phyloP scores from a whole-genome alignment of 1,284 basidiomycete species.

The Leccinum fallax region DNA sequence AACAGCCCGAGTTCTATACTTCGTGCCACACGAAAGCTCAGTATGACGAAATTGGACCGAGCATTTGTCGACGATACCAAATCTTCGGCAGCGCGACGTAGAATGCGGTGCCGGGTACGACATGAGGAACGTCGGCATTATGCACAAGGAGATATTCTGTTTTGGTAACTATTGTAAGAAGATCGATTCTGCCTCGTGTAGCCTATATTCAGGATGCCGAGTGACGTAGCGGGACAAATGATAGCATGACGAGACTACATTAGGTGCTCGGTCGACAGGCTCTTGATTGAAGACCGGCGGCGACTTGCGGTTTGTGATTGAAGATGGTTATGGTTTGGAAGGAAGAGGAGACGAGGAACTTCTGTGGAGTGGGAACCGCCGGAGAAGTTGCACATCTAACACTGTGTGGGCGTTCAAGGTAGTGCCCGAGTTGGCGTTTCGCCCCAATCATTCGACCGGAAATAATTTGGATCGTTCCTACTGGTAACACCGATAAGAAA shows the following conservation, averaged over 20 bases:
- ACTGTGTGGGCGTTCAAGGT: not conserved
- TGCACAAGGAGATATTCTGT: not conserved
- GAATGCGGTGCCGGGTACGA: not conserved
- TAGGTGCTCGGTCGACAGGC: not conserved
- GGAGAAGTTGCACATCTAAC: not conserved
- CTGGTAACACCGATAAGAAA: not conserved
- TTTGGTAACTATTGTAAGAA: not conserved
- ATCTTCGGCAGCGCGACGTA: constrained; percentile 91
- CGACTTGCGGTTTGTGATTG: not conserved
- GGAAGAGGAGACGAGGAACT: not conserved
- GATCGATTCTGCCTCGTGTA: not conserved
- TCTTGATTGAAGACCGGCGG: constrained; percentile 19
- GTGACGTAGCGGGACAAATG: not conserved
- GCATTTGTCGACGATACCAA: constrained; percentile 92
- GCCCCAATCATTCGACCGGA: not conserved
- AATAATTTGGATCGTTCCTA: not conserved
- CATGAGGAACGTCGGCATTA: not conserved
- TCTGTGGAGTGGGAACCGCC: not conserved
- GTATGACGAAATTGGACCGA: constrained; percentile 96
- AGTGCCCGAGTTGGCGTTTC: not conserved
- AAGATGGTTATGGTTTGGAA: not conserved
- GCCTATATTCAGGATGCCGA: constrained; percentile 15
- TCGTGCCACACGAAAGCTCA: constrained; percentile 97
- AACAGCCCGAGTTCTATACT: constrained; percentile 94
- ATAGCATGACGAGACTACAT: not conserved